Base-by-base conservation (phyloP, 208 protist genomes). In the Giardia duodenalis region DNA sequence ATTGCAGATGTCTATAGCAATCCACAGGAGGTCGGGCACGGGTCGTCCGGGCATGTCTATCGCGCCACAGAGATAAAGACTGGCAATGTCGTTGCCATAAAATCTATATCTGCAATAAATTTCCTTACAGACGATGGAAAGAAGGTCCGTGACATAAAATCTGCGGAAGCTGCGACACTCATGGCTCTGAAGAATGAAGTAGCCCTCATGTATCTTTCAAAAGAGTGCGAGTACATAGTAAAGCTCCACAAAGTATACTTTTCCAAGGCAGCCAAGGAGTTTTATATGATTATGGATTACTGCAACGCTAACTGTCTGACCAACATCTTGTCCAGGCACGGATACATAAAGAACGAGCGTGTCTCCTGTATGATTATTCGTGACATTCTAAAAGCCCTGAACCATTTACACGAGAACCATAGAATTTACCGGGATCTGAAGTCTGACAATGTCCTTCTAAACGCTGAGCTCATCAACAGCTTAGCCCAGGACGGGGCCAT, bases 361-460 rank as follows among this genome's bases (percentile, higher is more conserved):
- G 47, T 46, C 19, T 4, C 92, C 39, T 86, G 87, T 39, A 19
- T 39, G 0, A 46, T 93, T 3, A 0, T 44, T 0, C 42, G 86
- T 3, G 0, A 94, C 87, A 94, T 86, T n/a, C 92, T 96, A 0
- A 57, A 90, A 43, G 95, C 94, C 0, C 44, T 96, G 0, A 87
- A 47, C 0, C 96, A 94, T 2, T 93, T 96, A 19, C 96, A 96
- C 93, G 67, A 86, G 44, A 93, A 94, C 19, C 87, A 95, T 44
- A 45, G 94, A 48, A 96, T 95, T 95, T 67, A 97, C 90, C n/a
- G 96, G 43, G 96, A 97, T 90, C 96, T 97, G 10, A 97, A 97
- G 87, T 93, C 90, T 0, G 96, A 97, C 86, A 97, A 97, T 90
- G 92, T 97, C 2, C 86, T 94, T 0, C 19, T 94, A 1, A 86